phyloP scores from a whole-genome alignment of 2,329 filamentous ascomycete genomes.

The Cadophora luteo-olivacea region DNA sequence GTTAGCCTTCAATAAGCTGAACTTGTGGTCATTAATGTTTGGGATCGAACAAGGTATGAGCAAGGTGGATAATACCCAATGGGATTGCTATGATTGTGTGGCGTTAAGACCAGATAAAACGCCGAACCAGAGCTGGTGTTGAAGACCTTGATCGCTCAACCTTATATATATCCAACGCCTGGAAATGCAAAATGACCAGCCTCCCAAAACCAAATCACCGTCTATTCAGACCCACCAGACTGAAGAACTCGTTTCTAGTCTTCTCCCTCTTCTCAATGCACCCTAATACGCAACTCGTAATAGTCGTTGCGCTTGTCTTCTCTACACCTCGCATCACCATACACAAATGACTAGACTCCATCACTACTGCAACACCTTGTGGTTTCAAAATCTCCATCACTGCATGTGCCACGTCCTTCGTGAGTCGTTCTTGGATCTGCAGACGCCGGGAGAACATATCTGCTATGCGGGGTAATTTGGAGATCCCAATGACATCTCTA shows the following conservation, averaged over 20 bases:
- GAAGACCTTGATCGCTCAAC: conserved; percentile 42
- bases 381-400: conserved; percentile 93
- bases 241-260: conserved; percentile 95
- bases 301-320: conserved; percentile 85
- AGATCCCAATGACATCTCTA: conserved; percentile 90
- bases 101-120: conserved; percentile 46
- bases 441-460: conserved; percentile 95
- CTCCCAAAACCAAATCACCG: conserved; percentile 41
- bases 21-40: not conserved
- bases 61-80: conserved; percentile 17
- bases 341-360: conserved; percentile 95
- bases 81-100: conserved; percentile 31
- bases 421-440: conserved; percentile 95
- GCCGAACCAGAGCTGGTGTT: conserved; percentile 42
- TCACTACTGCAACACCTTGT: conserved; percentile 94
- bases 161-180: conserved; percentile 33
- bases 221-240: conserved; percentile 71
- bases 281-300: conserved; percentile 97
- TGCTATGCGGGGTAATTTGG: conserved; percentile 92
- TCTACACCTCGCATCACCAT: conserved; percentile 99
- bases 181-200: conserved; percentile 28
- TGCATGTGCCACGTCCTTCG: conserved; percentile 93
- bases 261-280: conserved; percentile 93
- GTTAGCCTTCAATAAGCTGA: conserved; percentile 11
- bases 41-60: not conserved